Conservation (phyloP, 768 basidiomycete genomes). For the Lactifluus rugatus region DNA sequence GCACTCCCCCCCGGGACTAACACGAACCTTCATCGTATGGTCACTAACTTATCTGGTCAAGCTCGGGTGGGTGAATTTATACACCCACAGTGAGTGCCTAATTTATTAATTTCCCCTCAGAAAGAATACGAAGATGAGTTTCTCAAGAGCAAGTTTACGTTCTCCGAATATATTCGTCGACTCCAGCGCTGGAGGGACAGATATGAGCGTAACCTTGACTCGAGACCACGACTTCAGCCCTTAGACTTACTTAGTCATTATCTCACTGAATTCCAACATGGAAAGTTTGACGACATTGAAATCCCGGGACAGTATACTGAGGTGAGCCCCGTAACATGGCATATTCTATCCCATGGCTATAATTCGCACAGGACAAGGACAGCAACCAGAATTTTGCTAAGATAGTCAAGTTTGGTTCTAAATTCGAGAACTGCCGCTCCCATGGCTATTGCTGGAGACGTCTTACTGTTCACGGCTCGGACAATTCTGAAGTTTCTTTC, state of each 20-base stretch:
- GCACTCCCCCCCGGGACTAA: slow-evolving; percentile 46
- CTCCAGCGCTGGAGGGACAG: slow-evolving; percentile 91
- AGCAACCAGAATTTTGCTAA: slow-evolving; percentile 83
- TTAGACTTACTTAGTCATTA: slow-evolving; percentile 85
- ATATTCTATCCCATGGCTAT: slow-evolving; percentile 2
- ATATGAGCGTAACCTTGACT: slow-evolving; percentile 77
- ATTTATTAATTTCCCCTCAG: slow-evolving; percentile 31
- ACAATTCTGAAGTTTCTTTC: slow-evolving; percentile 84
- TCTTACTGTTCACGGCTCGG: slow-evolving; percentile 82
- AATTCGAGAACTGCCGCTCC: slow-evolving; percentile 82
- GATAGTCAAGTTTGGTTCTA: slow-evolving; percentile 83
- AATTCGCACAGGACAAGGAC: slow-evolving; percentile 70
- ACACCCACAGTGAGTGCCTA: background rate
- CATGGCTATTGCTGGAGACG: slow-evolving; percentile 84
- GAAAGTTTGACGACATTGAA: slow-evolving; percentile 95
- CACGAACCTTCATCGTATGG: slow-evolving; percentile 49
- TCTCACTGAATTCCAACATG: slow-evolving; percentile 94
- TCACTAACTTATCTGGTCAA: slow-evolving; percentile 44
- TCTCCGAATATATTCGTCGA: slow-evolving; percentile 80
- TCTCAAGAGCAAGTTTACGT: slow-evolving; percentile 61
- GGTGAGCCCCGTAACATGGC: slow-evolving; percentile 33
- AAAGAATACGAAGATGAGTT: slow-evolving; percentile 90
- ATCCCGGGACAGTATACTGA: slow-evolving; percentile 98
- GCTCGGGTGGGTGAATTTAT: slow-evolving; percentile 40
- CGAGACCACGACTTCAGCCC: slow-evolving; percentile 72